These are phyloP conservation scores for Pisolithus thermaeus DNA, from an alignment of 1,284 basidiomycete genomes.

Conservation along the genomic window DNA sequence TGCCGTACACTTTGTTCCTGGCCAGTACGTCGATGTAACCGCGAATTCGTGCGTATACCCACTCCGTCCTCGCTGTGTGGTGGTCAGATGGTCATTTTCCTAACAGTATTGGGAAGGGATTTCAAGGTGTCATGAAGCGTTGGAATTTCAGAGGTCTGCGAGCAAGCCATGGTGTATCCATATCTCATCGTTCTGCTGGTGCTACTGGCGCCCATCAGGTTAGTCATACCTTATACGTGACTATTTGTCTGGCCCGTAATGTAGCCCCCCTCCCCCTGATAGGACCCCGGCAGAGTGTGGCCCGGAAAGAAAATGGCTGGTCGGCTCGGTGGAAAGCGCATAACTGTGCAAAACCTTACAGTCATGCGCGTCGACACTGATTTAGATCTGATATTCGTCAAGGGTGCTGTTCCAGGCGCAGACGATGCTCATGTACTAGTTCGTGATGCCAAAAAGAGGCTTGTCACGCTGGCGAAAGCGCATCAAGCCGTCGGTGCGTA, in stretches of 20 bases:
- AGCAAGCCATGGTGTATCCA: constrained; percentile 94
- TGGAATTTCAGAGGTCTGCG: constrained; percentile 91
- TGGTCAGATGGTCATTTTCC: constrained; percentile 8
- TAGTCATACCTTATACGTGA: constrained; percentile 14
- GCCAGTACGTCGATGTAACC: constrained; percentile 93
- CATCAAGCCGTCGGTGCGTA: constrained; percentile 73
- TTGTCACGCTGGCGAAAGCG: constrained; percentile 53
- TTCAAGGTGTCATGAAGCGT: constrained; percentile 96
- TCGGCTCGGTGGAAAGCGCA: constrained; percentile 80
- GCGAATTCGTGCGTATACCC: constrained; percentile 76
- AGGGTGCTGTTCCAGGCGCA: constrained; percentile 68
- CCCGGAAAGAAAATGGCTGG: constrained; percentile 99
- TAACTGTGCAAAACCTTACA: constrained; percentile 84
- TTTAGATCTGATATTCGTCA: constrained; percentile 86
- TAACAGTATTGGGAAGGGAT: constrained; percentile 90
- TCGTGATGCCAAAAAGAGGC: constrained; percentile 82
- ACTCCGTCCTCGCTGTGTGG: not conserved
- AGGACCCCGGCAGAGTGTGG: constrained; percentile 93
- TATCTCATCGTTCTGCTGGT: constrained; percentile 91
- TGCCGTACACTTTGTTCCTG: constrained; percentile 95
- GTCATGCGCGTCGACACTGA: constrained; percentile 85
- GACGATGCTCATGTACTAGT: constrained; percentile 73
- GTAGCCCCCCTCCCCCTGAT: not conserved
- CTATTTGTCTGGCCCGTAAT: not conserved
- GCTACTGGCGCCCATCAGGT: constrained; percentile 96